Evolutionary conservation across 345 rosid genomes (phyloP).

Genomic region (Pugionium dolabratum): DNA sequence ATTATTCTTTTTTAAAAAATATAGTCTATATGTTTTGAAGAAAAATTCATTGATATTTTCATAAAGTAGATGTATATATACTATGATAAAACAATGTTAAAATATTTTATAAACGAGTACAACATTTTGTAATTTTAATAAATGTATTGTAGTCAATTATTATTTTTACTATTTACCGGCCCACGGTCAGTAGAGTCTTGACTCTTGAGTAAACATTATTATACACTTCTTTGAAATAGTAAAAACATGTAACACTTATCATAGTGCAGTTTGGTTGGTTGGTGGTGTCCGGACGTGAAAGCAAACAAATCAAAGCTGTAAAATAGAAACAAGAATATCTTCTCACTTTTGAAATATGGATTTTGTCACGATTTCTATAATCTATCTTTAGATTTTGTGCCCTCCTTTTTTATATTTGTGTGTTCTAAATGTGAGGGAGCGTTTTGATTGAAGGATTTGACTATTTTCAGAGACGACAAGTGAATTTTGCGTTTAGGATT

Average conservation of each 20-base stretch:
- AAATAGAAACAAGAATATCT: constrained; percentile 37
- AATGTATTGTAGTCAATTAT: constrained; percentile 19
- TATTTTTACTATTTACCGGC: constrained; percentile 30
- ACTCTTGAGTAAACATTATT: constrained; percentile 27
- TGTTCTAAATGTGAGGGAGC: constrained; percentile 42
- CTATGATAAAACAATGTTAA: background rate
- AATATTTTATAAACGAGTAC: background rate
- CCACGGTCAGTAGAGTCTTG: constrained; percentile 11
- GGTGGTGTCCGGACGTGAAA: constrained; percentile 11
- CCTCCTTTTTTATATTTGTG: constrained; percentile 17
- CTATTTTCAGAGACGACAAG: constrained; percentile 30
- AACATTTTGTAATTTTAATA: background rate
- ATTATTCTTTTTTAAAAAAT: too few relatives aligned
- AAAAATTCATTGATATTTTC: background rate
- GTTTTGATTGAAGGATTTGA: constrained; percentile 42
- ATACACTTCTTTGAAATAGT: constrained; percentile 10
- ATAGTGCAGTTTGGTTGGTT: constrained; percentile 29
- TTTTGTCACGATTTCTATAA: constrained; percentile 35
- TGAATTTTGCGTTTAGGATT: constrained; percentile 41
- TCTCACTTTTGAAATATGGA: constrained; percentile 38
- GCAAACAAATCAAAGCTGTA: constrained; percentile 8
- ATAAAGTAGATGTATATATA: background rate
- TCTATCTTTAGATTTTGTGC: constrained; percentile 40
- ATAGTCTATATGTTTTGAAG: too few relatives aligned
- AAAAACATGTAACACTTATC: constrained; percentile 20